These are phyloP conservation scores for Linnemannia hyalina DNA, from an alignment of 192 early-diverging fungal species.

Conservation along the genomic window DNA sequence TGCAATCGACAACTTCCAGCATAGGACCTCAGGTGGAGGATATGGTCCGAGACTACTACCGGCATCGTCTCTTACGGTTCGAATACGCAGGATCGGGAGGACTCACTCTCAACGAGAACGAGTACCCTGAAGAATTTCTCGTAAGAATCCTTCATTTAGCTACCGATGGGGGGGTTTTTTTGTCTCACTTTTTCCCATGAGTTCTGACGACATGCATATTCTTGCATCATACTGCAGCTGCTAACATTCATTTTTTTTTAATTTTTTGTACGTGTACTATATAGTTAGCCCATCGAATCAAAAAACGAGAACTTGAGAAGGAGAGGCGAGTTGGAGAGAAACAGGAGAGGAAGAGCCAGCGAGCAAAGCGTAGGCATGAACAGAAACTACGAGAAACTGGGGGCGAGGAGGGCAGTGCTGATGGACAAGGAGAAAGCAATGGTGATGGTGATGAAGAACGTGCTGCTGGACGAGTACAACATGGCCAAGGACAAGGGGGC, in stretches of 20 bases:
- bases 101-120: constrained; percentile 4
- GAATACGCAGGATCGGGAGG: constrained; percentile 9
- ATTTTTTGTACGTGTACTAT: neutral
- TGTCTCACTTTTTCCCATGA: neutral
- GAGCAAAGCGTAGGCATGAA: neutral
- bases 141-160: constrained; percentile 2
- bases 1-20: constrained; percentile 17
- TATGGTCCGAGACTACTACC: neutral
- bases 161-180: neutral
- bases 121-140: constrained; percentile 4
- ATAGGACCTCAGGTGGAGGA: constrained; percentile 6
- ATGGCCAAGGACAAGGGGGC: neutral
- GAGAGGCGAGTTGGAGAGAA: neutral
- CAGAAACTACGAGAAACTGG: neutral
- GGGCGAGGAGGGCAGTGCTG: neutral
- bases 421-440: neutral
- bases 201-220: neutral
- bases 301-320: neutral
- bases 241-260: neutral
- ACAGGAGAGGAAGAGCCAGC: neutral
- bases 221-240: neutral
- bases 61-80: constrained; percentile 6
- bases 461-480: neutral
- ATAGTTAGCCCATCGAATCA: neutral
- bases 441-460: neutral